Percentiles rank a stretch among this genome's conserved stretches.
These are phyloP conservation scores for Fusarium sp. DNA, from an alignment of 2,329 filamentous ascomycete species.

Conservation along the genomic window DNA sequence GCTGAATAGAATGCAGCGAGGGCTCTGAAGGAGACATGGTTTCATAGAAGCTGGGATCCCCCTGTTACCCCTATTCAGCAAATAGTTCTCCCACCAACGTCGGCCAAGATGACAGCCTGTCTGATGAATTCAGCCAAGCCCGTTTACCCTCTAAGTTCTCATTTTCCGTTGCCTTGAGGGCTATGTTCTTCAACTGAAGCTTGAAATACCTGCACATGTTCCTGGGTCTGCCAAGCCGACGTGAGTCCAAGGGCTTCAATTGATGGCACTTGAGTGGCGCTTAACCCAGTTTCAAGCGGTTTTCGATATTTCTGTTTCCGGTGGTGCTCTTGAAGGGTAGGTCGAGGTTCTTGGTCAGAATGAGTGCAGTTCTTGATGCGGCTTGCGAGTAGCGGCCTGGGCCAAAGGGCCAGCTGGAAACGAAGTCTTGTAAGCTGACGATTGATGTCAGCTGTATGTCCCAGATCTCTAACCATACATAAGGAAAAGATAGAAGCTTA, in stretches of 20 bases:
- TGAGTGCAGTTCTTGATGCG: not conserved
- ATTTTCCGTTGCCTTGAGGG: fast-evolving
- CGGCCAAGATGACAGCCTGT: not conserved
- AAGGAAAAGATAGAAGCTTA: fast-evolving
- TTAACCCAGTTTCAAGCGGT: not conserved
- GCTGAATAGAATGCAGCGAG: not conserved
- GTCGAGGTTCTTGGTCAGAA: not conserved
- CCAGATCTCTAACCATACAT: fast-evolving
- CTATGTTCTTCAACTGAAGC: not conserved
- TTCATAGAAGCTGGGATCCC: not conserved
- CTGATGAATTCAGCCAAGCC: not conserved
- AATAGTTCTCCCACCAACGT: not conserved
- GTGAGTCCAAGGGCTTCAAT: not conserved
- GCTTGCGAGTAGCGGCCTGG: not conserved
- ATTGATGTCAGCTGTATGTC: not conserved
- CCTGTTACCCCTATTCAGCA: not conserved
- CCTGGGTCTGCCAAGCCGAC: not conserved
- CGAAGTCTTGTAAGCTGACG: no score
- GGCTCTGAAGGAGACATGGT: not conserved
- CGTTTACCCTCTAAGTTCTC: fast-evolving
- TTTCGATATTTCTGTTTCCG: no score
- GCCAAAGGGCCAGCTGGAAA: not conserved
- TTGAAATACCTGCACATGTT: not conserved
- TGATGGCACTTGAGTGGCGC: not conserved
- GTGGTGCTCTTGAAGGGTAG: fast-evolving